phyloP scores from a whole-genome alignment of 257 asterid genomes.

The Petunia secreta region DNA sequence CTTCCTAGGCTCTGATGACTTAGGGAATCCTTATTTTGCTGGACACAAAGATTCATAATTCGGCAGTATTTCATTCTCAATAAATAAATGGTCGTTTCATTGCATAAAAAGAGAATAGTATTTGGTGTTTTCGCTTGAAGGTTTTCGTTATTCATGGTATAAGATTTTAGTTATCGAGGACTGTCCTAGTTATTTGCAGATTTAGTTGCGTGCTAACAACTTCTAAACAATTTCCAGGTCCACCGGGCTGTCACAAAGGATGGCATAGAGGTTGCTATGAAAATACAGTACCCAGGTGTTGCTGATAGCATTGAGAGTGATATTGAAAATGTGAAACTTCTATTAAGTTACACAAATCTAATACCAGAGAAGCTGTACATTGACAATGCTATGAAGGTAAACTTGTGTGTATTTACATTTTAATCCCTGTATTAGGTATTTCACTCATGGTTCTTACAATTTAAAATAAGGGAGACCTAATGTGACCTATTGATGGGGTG shows the following conservation, averaged over 20 bases:
- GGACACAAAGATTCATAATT: not conserved
- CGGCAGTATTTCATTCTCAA: not conserved
- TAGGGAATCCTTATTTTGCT: not conserved
- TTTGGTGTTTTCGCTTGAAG: conserved; percentile 12
- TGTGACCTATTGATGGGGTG: conserved; percentile 11
- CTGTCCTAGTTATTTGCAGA: conserved; percentile 3
- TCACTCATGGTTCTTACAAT: not conserved
- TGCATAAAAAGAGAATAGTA: conserved; percentile 13
- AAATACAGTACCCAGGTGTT: conserved; percentile 98
- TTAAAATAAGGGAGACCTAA: not conserved
- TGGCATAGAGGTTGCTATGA: conserved; percentile 85
- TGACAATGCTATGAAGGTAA: conserved; percentile 96
- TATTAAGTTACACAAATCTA: conserved; percentile 77
- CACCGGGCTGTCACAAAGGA: conserved; percentile 85
- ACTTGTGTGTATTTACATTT: not conserved
- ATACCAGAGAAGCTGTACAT: conserved; percentile 77
- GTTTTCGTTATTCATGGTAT: conserved; percentile 21
- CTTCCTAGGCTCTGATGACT: not conserved
- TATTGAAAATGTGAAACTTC: conserved; percentile 83
- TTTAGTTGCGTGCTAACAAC: conserved; percentile 19
- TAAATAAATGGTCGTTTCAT: not conserved
- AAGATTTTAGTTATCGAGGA: conserved; percentile 25
- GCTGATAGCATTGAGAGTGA: conserved; percentile 99
- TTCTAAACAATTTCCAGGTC: conserved; percentile 55
- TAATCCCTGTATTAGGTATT: conserved; percentile 11